These are phyloP conservation scores for Colletotrichum sp. DNA, from an alignment of 2,329 filamentous ascomycete genomes.

Conservation along the genomic window DNA sequence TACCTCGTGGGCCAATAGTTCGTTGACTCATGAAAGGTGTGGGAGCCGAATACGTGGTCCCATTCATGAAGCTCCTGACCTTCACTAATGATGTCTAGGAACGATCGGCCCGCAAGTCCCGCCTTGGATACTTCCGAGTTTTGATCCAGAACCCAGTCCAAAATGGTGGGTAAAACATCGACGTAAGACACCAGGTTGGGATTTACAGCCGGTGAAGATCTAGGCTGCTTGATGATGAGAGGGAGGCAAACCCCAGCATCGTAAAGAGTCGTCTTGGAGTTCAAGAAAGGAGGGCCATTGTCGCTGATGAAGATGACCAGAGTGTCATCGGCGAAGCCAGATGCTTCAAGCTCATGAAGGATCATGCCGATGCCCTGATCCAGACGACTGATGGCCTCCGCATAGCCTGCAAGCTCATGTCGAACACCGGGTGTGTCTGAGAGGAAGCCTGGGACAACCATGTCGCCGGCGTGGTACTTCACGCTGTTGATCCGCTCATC, in stretches of 20 bases:
- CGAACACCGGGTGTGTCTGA: slow-evolving; percentile 42
- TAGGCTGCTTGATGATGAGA: neutral
- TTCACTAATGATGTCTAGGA: neutral
- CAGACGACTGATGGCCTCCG: neutral
- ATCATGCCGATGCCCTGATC: neutral
- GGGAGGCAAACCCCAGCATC: slow-evolving; percentile 30
- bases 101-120: neutral
- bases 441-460: slow-evolving; percentile 30
- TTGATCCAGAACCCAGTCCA: neutral
- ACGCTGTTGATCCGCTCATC: neutral
- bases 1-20: slow-evolving; percentile 57
- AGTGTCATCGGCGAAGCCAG: slow-evolving; percentile 39
- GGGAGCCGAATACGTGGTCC: slow-evolving; percentile 52
- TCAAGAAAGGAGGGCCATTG: slow-evolving; percentile 54
- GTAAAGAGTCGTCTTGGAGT: slow-evolving; percentile 56
- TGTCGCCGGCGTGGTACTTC: neutral
- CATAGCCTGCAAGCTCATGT: slow-evolving; percentile 47
- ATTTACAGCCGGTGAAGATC: neutral
- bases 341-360: neutral
- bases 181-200: neutral
- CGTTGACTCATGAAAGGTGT: slow-evolving; percentile 56
- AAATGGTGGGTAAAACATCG: neutral
- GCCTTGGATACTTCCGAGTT: rapidly evolving
- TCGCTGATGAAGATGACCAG: slow-evolving; percentile 53
- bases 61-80: slow-evolving; percentile 25